Evolutionary conservation across 495 filamentous ascomycete genomes (phyloP).

Genomic region (Hyaloscypha hepaticicola): DNA sequence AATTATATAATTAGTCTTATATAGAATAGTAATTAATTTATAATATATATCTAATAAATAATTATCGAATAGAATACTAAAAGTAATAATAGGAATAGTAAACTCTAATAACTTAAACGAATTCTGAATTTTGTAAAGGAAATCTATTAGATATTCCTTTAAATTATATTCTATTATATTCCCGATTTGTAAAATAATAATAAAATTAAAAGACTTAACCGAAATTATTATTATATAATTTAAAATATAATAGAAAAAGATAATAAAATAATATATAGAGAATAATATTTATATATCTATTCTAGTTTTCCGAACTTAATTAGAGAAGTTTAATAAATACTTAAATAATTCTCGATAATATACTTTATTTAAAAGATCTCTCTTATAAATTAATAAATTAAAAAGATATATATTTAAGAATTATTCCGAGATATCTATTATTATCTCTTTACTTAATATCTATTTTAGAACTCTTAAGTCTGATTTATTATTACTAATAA

Average conservation of each 20-base stretch:
- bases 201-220: slow-evolving; percentile 32
- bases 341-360: slow-evolving; percentile 13
- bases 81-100: slow-evolving; percentile 33
- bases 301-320: slow-evolving; percentile 11
- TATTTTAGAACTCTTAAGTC: slow-evolving; percentile 16
- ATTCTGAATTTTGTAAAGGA: slow-evolving; percentile 26
- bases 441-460: slow-evolving; percentile 22
- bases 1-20: slow-evolving; percentile 4
- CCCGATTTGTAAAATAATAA: slow-evolving; percentile 16
- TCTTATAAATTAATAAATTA: slow-evolving; percentile 17
- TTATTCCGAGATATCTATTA: slow-evolving; percentile 22
- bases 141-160: slow-evolving; percentile 16
- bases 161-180: slow-evolving; percentile 14
- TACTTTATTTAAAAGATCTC: slow-evolving; percentile 11
- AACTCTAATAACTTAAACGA: slow-evolving; percentile 11
- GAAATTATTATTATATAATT: slow-evolving; percentile 24
- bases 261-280: slow-evolving; percentile 30
- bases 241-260: slow-evolving; percentile 29
- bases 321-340: slow-evolving; percentile 13
- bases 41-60: slow-evolving; percentile 35
- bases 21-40: slow-evolving; percentile 24
- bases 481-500: slow-evolving; percentile 9
- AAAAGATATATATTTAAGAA: slow-evolving; percentile 33
- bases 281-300: slow-evolving; percentile 21
- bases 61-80: slow-evolving; percentile 35